Conservation (phyloP, 805 yeast genomes). For the Zygoascus biomembranicola region DNA sequence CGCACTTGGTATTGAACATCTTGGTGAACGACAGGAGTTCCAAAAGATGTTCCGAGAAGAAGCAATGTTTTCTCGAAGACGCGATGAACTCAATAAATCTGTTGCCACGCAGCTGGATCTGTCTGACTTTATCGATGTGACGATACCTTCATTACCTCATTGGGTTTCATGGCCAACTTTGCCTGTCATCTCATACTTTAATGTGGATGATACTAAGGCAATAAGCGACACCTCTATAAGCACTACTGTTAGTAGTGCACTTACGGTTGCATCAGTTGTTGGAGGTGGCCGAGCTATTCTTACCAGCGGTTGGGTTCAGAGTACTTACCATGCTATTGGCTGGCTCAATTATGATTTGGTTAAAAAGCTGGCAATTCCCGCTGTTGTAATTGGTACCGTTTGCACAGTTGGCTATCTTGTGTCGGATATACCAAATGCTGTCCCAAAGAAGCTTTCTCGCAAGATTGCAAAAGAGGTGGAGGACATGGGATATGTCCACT, state of each 20-base stretch:
- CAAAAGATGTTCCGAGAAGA: slow-evolving; percentile 43
- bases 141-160: slow-evolving; percentile 28
- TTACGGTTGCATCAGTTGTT: slow-evolving; percentile 23
- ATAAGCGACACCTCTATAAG: slow-evolving; percentile 1
- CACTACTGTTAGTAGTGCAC: slow-evolving; percentile 17
- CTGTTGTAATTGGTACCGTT: slow-evolving; percentile 41
- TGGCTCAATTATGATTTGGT: slow-evolving; percentile 8
- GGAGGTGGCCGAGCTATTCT: slow-evolving; percentile 22
- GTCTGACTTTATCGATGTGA: slow-evolving; percentile 74
- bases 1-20: slow-evolving; percentile 49
- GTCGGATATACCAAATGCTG: slow-evolving; percentile 79
- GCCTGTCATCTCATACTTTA: background rate
- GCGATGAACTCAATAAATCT: slow-evolving; percentile 51
- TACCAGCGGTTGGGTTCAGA: slow-evolving; percentile 16
- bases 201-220: background rate
- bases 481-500: slow-evolving; percentile 66
- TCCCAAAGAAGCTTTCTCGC: slow-evolving; percentile 72
- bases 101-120: slow-evolving; percentile 54
- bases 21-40: slow-evolving; percentile 47
- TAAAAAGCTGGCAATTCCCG: slow-evolving; percentile 46
- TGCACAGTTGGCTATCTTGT: slow-evolving; percentile 55
- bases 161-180: background rate
- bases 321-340: slow-evolving; percentile 13
- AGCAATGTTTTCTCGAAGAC: slow-evolving; percentile 74
- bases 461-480: slow-evolving; percentile 58